Conservation (phyloP, 2,329 filamentous ascomycete genomes). For the Venturiaceae sp. region DNA sequence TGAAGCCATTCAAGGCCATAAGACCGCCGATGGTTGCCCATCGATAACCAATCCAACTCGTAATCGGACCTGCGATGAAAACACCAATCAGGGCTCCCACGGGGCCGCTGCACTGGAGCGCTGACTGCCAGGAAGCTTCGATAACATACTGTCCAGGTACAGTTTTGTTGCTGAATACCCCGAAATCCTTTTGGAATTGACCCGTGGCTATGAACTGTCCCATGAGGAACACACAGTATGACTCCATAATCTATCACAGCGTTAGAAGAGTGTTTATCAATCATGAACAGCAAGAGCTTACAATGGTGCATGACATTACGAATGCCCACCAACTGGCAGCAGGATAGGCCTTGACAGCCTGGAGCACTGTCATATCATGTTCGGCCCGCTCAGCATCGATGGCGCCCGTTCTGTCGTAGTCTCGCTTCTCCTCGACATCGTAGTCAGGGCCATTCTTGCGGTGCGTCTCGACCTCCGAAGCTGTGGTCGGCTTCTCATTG, state of each 20-base stretch:
- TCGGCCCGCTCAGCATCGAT: constrained; percentile 14
- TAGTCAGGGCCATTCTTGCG: constrained; percentile 19
- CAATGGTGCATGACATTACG: constrained; percentile 78
- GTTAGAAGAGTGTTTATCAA: background rate
- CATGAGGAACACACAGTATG: constrained; percentile 72
- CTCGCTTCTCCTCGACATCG: constrained; percentile 19
- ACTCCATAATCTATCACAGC: constrained; percentile 51
- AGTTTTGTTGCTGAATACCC: constrained; percentile 18
- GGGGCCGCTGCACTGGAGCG: constrained; percentile 35
- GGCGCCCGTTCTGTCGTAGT: constrained; percentile 18
- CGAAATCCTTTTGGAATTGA: constrained; percentile 36
- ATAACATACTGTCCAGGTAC: constrained; percentile 24
- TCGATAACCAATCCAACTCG: constrained; percentile 35
- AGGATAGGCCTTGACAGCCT: constrained; percentile 75
- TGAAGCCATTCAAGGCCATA: constrained; percentile 31
- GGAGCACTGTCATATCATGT: constrained; percentile 46
- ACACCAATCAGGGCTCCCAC: constrained; percentile 37
- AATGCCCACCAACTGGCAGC: constrained; percentile 79
- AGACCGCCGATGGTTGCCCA: constrained; percentile 36
- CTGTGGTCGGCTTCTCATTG: constrained; percentile 22
- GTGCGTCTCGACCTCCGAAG: constrained; percentile 23
- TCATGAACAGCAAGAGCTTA: constrained; percentile 31
- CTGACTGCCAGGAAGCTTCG: constrained; percentile 37
- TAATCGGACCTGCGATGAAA: constrained; percentile 36
- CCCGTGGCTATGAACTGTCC: constrained; percentile 62